Base-by-base conservation (phyloP, 164 flowering plant species). In the Aristolochia fimbriata region DNA sequence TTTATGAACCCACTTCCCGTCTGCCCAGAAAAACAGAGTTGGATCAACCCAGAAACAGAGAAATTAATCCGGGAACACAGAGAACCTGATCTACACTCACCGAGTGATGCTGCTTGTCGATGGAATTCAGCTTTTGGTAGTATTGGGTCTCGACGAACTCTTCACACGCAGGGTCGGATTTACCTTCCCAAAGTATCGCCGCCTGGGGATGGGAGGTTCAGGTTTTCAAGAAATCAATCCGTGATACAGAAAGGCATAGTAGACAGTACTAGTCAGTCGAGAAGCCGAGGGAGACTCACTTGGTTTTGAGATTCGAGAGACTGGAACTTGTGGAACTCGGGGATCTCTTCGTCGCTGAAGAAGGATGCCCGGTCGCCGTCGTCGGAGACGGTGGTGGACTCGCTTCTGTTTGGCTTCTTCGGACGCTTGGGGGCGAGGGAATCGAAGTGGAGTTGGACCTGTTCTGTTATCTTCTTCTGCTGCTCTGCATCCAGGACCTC, bases 71-170 rank as follows among this genome's bases (percentile, higher is more conserved):
- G 10, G 22, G 6, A 15, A 49, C 56, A 15, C 21, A 7, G 5
- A 0, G 49, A 13, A 11, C 5, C 14, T 17, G 19, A 6, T 16
- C 22, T 30, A 10, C 24, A 17, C 60, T 1, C 37, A 84, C 93
- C 75, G 78, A 78, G 75, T 84, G 84, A 64, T 84, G 93, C 24
- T 76, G 78, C 45, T 84, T 86, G 65, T 81, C 86, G 43, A 86
- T 70, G 20, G 85, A 75, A 47, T 60, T 72, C 71, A 86, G 59
- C 62, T 78, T 62, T 54, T 62, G 73, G 75, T 84, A 86, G 62
- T 84, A 86, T n/a, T 74, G 66, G n/a, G 93, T 86, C 74, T 86
- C 87, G 66, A 79, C 82, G 60, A 80, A 86, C 61, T 86, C 90
- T 10, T 86, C 88, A 21, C 71, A 61, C 64, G 6, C 15, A 0